phyloP scores from a whole-genome alignment of 176 grass and related monocot species.

The Zea mays region Zm-B73-REFERENCE-NAM-5.0 NC_050100.1:164688501-164689000 shows the following conservation, averaged over 20 bases:
- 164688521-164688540: background rate
- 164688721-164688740: background rate
- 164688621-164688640: background rate
- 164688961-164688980: background rate
- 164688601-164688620: background rate
- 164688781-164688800: background rate
- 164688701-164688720: background rate
- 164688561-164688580: slow-evolving; percentile 1
- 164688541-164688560: background rate
- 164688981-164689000: background rate
- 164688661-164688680: background rate
- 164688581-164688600: background rate
- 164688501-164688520: background rate
- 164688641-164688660: background rate
- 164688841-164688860: background rate
- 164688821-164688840: background rate
- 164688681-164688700: background rate
- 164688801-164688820: background rate
- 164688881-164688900: background rate
- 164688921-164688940: background rate
- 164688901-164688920: background rate
- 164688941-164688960: background rate
- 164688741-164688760: background rate
- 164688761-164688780: background rate
- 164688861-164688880: background rate